A percentile compares a stretch with the other conserved stretches of the same genome.
Conservation (phyloP, 352 stramenopile species). For the Saprolegnia diclina region DNA sequence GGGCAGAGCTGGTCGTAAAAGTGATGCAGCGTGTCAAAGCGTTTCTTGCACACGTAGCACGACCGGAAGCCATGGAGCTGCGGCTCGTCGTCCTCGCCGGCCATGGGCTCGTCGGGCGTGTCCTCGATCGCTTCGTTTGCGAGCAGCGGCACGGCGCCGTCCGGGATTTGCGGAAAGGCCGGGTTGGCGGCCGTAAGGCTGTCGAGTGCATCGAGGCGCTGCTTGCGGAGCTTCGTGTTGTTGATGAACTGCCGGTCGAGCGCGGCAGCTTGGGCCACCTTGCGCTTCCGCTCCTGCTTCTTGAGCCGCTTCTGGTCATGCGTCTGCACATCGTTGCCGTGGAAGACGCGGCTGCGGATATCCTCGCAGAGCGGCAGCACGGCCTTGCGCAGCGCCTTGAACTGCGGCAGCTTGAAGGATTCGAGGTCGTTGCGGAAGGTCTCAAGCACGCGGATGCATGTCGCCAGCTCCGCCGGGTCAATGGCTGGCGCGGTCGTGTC, state of each 20-base stretch:
- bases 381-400: slow-evolving; percentile 58
- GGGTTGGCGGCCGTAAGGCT: slow-evolving; percentile 53
- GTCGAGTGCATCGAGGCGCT: slow-evolving; percentile 48
- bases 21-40: slow-evolving; percentile 89
- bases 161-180: slow-evolving; percentile 54
- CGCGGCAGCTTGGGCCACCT: slow-evolving; percentile 54
- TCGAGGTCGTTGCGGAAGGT: slow-evolving; percentile 49
- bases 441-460: slow-evolving; percentile 48
- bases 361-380: slow-evolving; percentile 56
- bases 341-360: slow-evolving; percentile 55
- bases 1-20: slow-evolving; percentile 94
- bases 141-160: slow-evolving; percentile 34
- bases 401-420: slow-evolving; percentile 46
- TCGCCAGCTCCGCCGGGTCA: slow-evolving; percentile 46
- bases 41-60: slow-evolving; percentile 93
- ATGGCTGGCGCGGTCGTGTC: slow-evolving; percentile 30
- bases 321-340: slow-evolving; percentile 42
- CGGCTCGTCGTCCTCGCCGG: slow-evolving; percentile 28
- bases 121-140: slow-evolving; percentile 17
- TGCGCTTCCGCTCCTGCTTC: slow-evolving; percentile 64
- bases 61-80: slow-evolving; percentile 83
- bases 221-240: slow-evolving; percentile 66
- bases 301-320: slow-evolving; percentile 49
- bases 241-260: slow-evolving; percentile 76
- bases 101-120: slow-evolving; percentile 28